Evolutionary conservation across 2,329 filamentous ascomycete genomes (phyloP), one percentile per base, ranked within the genome.

Genomic region (Aspergillus pseudoviridinutans): DNA sequence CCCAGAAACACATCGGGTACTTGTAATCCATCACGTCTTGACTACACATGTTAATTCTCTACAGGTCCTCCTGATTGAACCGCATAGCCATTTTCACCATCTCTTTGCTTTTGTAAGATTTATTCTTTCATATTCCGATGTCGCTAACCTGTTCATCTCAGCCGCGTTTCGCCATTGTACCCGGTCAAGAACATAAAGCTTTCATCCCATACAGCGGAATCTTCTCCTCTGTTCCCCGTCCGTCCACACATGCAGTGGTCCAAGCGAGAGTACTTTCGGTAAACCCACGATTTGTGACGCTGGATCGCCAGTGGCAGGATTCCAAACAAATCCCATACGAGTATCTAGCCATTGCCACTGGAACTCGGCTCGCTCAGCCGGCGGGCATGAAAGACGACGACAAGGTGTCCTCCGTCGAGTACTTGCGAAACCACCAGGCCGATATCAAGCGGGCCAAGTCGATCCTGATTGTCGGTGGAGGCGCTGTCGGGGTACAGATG

Each of bases 401-500:
- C 22, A 74, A 74, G 44, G 53, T 55, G 3, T 68, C 71, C 2
- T 74, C 70, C 0, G 66, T 73, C 6, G 51, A 66, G 4, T 74
- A 73, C 53, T 61, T 74, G 3, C 68, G 68, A 28, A 66, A 61
- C 4, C 71, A 74, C 59, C 71, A 74, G 51, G 62, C 61, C 1
- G 64, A 66, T 29, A 62, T 72, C 3, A 68, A 71, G 51, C 54
- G 53, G 14, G 61, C 69, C 12, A 63, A 65, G 29, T 72, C 70
- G 0, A 71, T 73, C 51, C 28, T 73, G 7, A 70, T 77, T n/a
- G 71, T 74, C 2, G 80, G 80, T 2, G 79, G 78, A 3, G 80
- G 80, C 1, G 79, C 80, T 1, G 79, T 82, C 0, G 80, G 80
- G 0, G 76, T 82, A 2, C 78, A 82, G 63, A 75, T 81, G 66